A percentile compares a stretch with the other conserved stretches of the same genome.
phyloP scores from a whole-genome alignment of 192 early-diverging fungal genomes.

The Piromyces sp. region DNA sequence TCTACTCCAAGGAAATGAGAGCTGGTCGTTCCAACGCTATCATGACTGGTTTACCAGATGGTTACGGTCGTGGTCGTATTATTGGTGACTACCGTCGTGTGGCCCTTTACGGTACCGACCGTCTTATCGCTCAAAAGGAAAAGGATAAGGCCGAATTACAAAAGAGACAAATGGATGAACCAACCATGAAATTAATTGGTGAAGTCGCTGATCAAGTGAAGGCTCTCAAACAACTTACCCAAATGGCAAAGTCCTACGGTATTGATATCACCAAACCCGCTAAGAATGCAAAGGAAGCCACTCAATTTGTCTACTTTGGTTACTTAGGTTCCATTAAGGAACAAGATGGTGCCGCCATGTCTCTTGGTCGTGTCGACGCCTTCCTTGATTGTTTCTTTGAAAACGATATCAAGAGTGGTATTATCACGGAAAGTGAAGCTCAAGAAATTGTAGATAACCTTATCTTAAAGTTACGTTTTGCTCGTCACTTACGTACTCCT shows the following conservation, averaged over 20 bases:
- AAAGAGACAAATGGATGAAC: neutral
- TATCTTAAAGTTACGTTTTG: constrained; percentile 8
- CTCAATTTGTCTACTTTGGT: constrained; percentile 6
- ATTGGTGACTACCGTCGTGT: too few relatives aligned
- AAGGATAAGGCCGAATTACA: constrained; percentile 2
- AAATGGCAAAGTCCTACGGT: constrained; percentile 6
- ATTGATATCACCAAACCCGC: constrained; percentile 5
- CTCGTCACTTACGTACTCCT: constrained; percentile 4
- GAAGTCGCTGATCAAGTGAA: constrained; percentile 4
- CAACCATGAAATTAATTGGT: constrained; percentile 4
- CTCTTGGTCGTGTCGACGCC: constrained; percentile 1
- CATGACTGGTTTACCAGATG: too few relatives aligned
- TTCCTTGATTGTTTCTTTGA: constrained; percentile 9
- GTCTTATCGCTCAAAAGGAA: neutral
- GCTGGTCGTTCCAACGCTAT: too few relatives aligned
- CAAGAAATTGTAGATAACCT: constrained; percentile 8
- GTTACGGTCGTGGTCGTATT: too few relatives aligned
- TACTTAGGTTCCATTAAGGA: constrained; percentile 7
- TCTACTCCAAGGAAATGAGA: neutral
- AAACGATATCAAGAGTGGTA: constrained; percentile 1
- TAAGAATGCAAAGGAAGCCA: constrained; percentile 5
- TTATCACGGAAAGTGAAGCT: constrained; percentile 3
- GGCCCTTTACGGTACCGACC: too few relatives aligned
- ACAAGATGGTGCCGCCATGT: constrained; percentile 5
- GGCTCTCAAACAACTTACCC: constrained; percentile 2